A percentile compares a stretch with the other conserved stretches of the same genome.
These are phyloP conservation scores for Bondarzewia mesenterica DNA, from an alignment of 1,284 basidiomycete species.

Conservation along the genomic window DNA sequence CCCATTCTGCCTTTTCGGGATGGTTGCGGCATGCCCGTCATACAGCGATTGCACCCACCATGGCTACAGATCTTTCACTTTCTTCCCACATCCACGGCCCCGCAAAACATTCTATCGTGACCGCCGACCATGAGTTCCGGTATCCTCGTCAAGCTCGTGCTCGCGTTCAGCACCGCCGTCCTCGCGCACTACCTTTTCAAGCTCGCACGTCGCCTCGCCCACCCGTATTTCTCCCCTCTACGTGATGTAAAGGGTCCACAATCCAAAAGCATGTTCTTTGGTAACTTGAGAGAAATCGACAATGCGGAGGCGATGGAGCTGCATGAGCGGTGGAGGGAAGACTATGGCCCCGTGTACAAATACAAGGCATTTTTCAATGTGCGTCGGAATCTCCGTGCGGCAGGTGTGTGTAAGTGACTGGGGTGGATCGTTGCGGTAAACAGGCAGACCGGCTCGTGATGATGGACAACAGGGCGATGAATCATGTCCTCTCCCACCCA, in stretches of 20 bases:
- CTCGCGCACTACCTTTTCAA: neutral
- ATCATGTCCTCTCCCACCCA: constrained; percentile 38
- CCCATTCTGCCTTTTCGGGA: no score
- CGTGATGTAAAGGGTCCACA: constrained; percentile 18
- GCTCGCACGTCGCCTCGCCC: neutral
- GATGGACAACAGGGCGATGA: constrained; percentile 39
- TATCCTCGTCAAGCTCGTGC: neutral
- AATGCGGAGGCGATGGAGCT: constrained; percentile 30
- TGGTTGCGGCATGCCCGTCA: no score
- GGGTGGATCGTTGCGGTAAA: neutral
- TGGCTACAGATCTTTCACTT: no score
- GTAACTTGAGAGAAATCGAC: constrained; percentile 38
- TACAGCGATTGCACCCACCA: no score
- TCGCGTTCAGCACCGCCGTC: neutral
- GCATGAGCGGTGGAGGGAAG: constrained; percentile 44
- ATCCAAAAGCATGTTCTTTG: constrained; percentile 16
- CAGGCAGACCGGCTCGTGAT: constrained; percentile 37
- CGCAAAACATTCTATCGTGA: no score
- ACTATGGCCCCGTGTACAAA: constrained; percentile 44
- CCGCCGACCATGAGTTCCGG: no score
- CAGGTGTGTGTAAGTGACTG: neutral
- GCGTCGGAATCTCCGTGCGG: constrained; percentile 9
- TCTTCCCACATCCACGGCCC: no score
- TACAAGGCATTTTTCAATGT: constrained; percentile 41
- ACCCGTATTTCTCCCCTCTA: constrained; percentile 14